Evolutionary conservation across 2,329 filamentous ascomycete species (phyloP).

Genomic region (Ophiostoma tasmaniense): DNA sequence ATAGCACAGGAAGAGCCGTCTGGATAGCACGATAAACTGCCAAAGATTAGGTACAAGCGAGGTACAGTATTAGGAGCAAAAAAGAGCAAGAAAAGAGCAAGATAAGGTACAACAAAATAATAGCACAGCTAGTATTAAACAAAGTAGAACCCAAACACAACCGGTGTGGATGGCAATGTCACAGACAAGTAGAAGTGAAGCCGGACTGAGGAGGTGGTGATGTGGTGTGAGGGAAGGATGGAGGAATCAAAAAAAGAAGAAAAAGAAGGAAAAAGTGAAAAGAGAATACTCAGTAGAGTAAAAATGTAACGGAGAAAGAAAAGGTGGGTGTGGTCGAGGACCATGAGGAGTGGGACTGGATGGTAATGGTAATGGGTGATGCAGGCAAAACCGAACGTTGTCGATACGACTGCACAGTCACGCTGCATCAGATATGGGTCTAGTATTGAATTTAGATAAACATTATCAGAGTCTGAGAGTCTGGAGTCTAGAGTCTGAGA

Average conservation of each 20-base stretch:
- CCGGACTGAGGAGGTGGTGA: not conserved
- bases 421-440: not conserved
- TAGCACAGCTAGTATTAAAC: conserved; percentile 3
- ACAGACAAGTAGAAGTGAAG: conserved; percentile 13
- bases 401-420: not conserved
- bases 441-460: not conserved
- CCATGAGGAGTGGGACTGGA: not conserved
- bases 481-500: too few species aligned
- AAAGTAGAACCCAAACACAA: conserved; percentile 13
- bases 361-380: not conserved
- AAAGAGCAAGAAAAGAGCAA: not conserved
- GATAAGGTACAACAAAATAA: not conserved
- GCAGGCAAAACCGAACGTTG: not conserved
- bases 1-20: not conserved
- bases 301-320: not conserved
- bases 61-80: not conserved
- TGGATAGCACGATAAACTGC: not conserved
- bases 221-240: not conserved
- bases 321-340: not conserved
- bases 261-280: not conserved
- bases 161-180: conserved; percentile 13
- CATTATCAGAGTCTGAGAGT: too few species aligned
- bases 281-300: too few species aligned
- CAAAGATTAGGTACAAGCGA: not conserved
- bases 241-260: not conserved